These are phyloP conservation scores for Xylaria multiplex DNA, from an alignment of 2,329 filamentous ascomycete genomes.

Conservation along the genomic window DNA sequence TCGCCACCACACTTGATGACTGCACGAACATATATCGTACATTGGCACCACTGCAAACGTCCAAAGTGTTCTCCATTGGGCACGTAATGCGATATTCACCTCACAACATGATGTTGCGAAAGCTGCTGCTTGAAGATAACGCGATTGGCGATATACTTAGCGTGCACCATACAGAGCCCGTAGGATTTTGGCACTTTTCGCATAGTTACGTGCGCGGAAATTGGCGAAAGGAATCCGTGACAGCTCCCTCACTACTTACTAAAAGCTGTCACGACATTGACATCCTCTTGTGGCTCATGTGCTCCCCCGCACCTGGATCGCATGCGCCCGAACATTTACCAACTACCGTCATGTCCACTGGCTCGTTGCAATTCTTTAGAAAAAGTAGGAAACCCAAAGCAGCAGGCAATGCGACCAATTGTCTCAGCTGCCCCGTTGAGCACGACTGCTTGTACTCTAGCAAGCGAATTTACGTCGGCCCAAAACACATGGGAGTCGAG, in stretches of 20 bases:
- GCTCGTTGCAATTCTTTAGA: constrained; percentile 81
- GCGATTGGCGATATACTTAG: constrained; percentile 87
- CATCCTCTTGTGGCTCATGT: constrained; percentile 89
- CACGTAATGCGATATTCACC: constrained; percentile 94
- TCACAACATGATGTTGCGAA: constrained; percentile 86
- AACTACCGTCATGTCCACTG: constrained; percentile 77
- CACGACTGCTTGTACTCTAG: constrained; percentile 84
- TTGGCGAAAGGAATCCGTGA: constrained; percentile 83
- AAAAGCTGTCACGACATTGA: constrained; percentile 98
- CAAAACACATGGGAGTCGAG: constrained; percentile 67
- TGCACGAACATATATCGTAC: constrained; percentile 79
- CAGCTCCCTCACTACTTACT: constrained; percentile 85
- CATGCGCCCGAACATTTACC: constrained; percentile 74
- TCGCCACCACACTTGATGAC: constrained; percentile 81
- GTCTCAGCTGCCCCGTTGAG: constrained; percentile 80
- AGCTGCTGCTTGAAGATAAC: constrained; percentile 77
- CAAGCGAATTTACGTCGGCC: constrained; percentile 80
- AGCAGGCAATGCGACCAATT: constrained; percentile 85
- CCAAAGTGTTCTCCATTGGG: constrained; percentile 82
- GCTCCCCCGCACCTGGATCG: constrained; percentile 68
- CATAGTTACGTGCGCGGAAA: constrained; percentile 94
- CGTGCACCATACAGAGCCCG: constrained; percentile 90
- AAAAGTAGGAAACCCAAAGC: constrained; percentile 77
- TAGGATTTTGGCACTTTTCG: constrained; percentile 96
- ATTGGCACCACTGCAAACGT: constrained; percentile 53